Base-by-base conservation (phyloP, 768 basidiomycete species). In the Gautieria morchelliformis region DNA sequence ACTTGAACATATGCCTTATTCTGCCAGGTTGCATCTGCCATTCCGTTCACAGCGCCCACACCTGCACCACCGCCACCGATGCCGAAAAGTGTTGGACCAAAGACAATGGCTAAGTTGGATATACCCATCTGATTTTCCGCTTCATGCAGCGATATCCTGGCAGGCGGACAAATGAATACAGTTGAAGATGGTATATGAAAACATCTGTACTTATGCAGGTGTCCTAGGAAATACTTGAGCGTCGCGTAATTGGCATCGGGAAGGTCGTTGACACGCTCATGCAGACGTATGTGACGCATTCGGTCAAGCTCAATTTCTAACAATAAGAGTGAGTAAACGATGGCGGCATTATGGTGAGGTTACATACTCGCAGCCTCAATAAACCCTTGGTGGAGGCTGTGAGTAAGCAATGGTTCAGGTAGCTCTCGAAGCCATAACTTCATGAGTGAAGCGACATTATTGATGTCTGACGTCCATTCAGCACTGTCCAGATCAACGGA, bases 241-340 rank as follows among this genome's bases (percentile, higher is more conserved):
- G 95, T 95, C 1, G 96, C 91, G 66, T 99, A 99, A 70, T 98
- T 97, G n/a, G 96, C 82, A 71, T 99, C 96, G 12, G 96, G 95
- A 53, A 99, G 78, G 62, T 97, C 95, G 65, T 99, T 99, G 47
- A 99, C 93, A 47, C 93, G 84, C 67, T 98, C 96, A 66, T 99
- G 96, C 53, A 98, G 73, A 51, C 94, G 83, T 61, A 99, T 98
- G 65, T 98, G 95, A 59, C 95, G 82, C 62, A 98, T 74, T 52
- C 95, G 83, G 63, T 96, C 94, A 65, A 95, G 96, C 55, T 98
- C 96, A 61, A 89, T 89, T 67, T 84, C 88, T 93, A 15, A 9
- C 54, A 46, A 52, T n/a, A 41, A 40, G 27, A 52, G 39, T 30
- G 52, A 47, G 58, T 22, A 55, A 46, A 37, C 4, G n/a, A 30